Conservation (phyloP, 1,139 yeast species). For the Blastobotrys aristatus region DNA sequence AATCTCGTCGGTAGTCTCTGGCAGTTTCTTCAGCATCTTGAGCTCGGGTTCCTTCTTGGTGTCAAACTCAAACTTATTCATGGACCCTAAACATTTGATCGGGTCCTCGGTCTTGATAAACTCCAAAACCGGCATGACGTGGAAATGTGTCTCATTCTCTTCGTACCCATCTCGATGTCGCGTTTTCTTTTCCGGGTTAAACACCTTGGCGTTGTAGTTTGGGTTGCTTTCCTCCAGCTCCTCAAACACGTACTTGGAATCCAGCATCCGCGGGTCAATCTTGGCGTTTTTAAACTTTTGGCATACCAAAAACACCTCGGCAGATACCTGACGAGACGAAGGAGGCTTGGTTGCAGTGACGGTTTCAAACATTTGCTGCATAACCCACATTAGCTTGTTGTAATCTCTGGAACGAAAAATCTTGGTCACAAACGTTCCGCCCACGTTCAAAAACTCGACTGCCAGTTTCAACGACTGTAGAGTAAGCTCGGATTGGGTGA, state of each 20-base stretch:
- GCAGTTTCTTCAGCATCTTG: slow-evolving; percentile 64
- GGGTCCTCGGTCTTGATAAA: slow-evolving; percentile 81
- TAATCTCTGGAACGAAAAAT: slow-evolving; percentile 97
- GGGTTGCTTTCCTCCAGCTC: slow-evolving; percentile 63
- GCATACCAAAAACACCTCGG: slow-evolving; percentile 97
- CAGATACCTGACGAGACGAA: slow-evolving; percentile 97
- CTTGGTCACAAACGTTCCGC: slow-evolving; percentile 96
- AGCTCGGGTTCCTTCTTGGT: slow-evolving; percentile 61
- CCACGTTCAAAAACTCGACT: slow-evolving; percentile 84
- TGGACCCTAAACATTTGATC: slow-evolving; percentile 70
- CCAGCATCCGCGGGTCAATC: slow-evolving; percentile 85
- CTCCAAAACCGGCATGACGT: slow-evolving; percentile 69
- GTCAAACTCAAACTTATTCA: slow-evolving; percentile 45
- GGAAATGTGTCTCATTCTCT: slow-evolving; percentile 82
- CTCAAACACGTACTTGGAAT: slow-evolving; percentile 90
- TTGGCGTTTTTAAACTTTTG: slow-evolving; percentile 92
- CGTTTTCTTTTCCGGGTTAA: slow-evolving; percentile 85
- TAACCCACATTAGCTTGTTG: slow-evolving; percentile 95
- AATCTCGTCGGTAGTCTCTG: slow-evolving; percentile 71
- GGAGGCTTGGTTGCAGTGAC: slow-evolving; percentile 99
- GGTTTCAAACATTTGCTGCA: slow-evolving; percentile 88
- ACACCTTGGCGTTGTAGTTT: slow-evolving; percentile 86
- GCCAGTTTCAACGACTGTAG: slow-evolving; percentile 90
- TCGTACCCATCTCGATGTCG: slow-evolving; percentile 97
- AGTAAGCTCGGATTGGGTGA: slow-evolving; percentile 93